Percentiles rank a stretch among this genome's conserved stretches.
phyloP scores from a whole-genome alignment of 1,139 yeast species.

The Geotrichum restrictum region DNA sequence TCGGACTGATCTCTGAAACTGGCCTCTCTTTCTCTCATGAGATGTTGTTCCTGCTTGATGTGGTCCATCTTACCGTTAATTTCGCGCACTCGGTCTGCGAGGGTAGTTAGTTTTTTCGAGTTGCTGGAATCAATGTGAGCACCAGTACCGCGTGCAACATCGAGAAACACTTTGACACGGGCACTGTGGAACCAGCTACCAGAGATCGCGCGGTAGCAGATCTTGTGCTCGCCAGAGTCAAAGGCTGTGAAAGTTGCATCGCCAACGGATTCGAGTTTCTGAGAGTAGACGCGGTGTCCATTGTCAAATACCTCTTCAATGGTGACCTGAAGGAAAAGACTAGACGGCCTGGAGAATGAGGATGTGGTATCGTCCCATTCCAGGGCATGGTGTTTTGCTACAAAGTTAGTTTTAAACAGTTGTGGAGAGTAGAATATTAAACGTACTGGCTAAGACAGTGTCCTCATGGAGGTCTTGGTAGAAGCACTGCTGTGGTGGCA shows the following conservation, averaged over 20 bases:
- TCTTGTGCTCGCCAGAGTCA: constrained; percentile 68
- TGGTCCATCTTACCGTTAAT: constrained; percentile 54
- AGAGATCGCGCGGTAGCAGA: constrained; percentile 64
- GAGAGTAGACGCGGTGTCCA: constrained; percentile 65
- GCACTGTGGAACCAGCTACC: constrained; percentile 55
- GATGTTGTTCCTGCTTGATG: constrained; percentile 59
- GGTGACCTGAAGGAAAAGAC: constrained; percentile 49
- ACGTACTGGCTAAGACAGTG: constrained; percentile 53
- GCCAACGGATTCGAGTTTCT: constrained; percentile 55
- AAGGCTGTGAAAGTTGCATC: constrained; percentile 66
- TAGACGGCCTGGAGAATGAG: constrained; percentile 46
- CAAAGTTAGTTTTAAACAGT: neutral
- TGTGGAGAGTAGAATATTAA: neutral
- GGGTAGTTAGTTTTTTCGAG: constrained; percentile 46
- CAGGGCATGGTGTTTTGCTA: constrained; percentile 52
- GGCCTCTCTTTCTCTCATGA: constrained; percentile 68
- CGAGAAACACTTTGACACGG: constrained; percentile 48
- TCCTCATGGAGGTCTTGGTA: constrained; percentile 59
- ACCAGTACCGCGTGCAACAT: constrained; percentile 53
- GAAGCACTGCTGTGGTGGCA: constrained; percentile 53
- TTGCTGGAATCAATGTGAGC: constrained; percentile 50
- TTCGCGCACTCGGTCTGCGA: constrained; percentile 52
- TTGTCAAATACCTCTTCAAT: constrained; percentile 64
- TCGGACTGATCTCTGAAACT: constrained; percentile 65
- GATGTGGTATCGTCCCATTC: constrained; percentile 47